Evolutionary conservation across 805 yeast genomes (phyloP).

Genomic region (Cephaloascus fragrans): DNA sequence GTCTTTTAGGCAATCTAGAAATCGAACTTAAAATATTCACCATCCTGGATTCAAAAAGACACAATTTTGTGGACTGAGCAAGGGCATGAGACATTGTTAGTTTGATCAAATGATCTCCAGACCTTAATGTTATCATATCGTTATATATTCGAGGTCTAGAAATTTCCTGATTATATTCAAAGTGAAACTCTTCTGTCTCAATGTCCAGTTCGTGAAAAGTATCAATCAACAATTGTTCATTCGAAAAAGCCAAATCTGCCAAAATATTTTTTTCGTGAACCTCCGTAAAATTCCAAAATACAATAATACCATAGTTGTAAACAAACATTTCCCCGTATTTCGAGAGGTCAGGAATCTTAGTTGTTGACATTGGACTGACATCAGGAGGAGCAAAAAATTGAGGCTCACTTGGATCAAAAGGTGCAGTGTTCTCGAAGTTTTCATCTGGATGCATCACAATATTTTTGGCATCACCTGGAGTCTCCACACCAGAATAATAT

Average conservation of each 20-base stretch:
- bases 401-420: conserved; percentile 89
- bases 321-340: conserved; percentile 84
- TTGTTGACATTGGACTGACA: neutral
- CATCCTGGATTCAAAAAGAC: conserved; percentile 87
- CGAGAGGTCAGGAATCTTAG: conserved; percentile 29
- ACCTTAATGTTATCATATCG: conserved; percentile 84
- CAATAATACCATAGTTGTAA: conserved; percentile 90
- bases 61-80: conserved; percentile 89
- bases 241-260: conserved; percentile 81
- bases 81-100: conserved; percentile 92
- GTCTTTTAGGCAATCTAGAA: conserved; percentile 78
- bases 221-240: conserved; percentile 39
- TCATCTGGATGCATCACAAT: conserved; percentile 37
- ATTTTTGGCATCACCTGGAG: conserved; percentile 45
- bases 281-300: conserved; percentile 94
- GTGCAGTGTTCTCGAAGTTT: conserved; percentile 34
- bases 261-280: conserved; percentile 85
- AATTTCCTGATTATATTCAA: conserved; percentile 55
- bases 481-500: conserved; percentile 74
- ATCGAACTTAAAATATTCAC: conserved; percentile 75
- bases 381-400: conserved; percentile 61
- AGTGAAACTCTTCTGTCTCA: conserved; percentile 83
- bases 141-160: conserved; percentile 75
- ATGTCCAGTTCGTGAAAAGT: conserved; percentile 83
- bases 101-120: conserved; percentile 89